phyloP scores from a whole-genome alignment of 2,329 filamentous ascomycete genomes.

The Incumbomyces lentus region DNA sequence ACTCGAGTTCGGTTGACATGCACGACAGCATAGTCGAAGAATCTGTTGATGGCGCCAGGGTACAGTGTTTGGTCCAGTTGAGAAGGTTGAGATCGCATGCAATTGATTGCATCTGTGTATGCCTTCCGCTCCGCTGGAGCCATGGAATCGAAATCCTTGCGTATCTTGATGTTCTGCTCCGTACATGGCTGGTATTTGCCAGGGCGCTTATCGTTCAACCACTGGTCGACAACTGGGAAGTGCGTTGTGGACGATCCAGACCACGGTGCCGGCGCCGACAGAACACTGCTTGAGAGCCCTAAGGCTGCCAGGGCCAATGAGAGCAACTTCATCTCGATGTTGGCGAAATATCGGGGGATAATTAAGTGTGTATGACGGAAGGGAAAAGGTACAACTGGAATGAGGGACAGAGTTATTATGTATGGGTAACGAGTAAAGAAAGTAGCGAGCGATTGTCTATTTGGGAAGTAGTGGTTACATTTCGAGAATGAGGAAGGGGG shows the following conservation, averaged over 20 bases:
- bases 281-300: constrained; percentile 3
- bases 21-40: constrained; percentile 32
- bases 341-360: not conserved
- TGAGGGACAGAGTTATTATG: not conserved
- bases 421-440: constrained; percentile 6
- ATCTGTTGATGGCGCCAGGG: constrained; percentile 27
- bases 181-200: constrained; percentile 15
- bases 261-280: not conserved
- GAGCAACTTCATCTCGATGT: constrained; percentile 13
- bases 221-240: constrained; percentile 12
- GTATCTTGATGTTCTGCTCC: constrained; percentile 15
- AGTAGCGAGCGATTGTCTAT: not conserved
- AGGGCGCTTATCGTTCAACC: constrained; percentile 9
- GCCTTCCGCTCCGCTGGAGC: constrained; percentile 19
- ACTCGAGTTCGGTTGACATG: constrained; percentile 28
- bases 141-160: constrained; percentile 20
- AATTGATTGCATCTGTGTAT: constrained; percentile 32
- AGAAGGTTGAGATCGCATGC: constrained; percentile 26
- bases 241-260: constrained; percentile 7
- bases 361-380: not conserved
- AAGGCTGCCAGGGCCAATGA: constrained; percentile 13
- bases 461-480: too few species aligned
- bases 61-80: constrained; percentile 24
- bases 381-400: not conserved
- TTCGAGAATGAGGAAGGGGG: too few species aligned